Evolutionary conservation across 805 yeast genomes (phyloP), one percentile per base, ranked within the genome.

Genomic region (Metschnikowia chrysomelidarum): DNA sequence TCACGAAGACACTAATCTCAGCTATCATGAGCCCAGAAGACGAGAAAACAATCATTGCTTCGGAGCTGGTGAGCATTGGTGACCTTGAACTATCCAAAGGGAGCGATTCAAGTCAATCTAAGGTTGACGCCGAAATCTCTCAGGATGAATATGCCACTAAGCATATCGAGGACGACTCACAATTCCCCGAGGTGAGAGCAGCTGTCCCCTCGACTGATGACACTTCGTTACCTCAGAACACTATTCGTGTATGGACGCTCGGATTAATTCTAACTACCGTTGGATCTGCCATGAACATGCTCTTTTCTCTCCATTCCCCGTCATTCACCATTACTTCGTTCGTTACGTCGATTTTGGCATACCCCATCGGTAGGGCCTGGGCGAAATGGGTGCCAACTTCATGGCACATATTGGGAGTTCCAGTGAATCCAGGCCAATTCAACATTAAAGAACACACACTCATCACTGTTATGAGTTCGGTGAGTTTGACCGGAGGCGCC

Each of bases 241-340:
- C 51, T 31, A 19, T 42, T 35, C 41, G 57, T 31, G 41, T 48
- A n/a, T 52, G 54, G 52, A 36, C 44, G 13, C 41, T 54, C 29
- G 41, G 42, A 16, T 39, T 50, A 7, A 35, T 50, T 9, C 45
- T 54, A 19, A 49, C 49, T 17, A 44, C 54, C n/a, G 48, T 54
- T n/a, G 51, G 53, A 22, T 48, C 57, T 3, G 59, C 57, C 4
- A 57, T 53, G 22, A 54, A 55, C 36, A 50, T 50, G 40, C 50
- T 55, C 32, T 56, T 56, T 27, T 46, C 53, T 7, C 37, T 56
- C 32, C 46, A 57, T 29, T 56, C 49, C 29, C 60, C 60, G 4
- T 40, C 56, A 7, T 41, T 56, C 36, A 36, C 50, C 22, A 54
- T 56, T 20, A 43, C 52, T 3, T 50, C 46, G 21, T 46, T 54